phyloP scores from a whole-genome alignment of 441 rosid species.

The Euphorbia celastroides region DNA sequence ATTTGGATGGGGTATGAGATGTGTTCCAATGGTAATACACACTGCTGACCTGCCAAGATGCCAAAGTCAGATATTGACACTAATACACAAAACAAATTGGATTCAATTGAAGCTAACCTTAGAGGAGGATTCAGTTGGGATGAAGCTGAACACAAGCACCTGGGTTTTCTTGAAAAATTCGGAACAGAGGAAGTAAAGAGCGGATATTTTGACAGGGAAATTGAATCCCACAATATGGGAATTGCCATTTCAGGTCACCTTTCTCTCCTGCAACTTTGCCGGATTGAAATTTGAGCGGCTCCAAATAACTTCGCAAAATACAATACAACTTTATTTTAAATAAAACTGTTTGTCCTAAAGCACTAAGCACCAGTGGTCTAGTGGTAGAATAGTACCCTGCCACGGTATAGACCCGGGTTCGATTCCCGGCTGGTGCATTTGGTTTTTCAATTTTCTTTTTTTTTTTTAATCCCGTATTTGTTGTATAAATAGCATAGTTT shows the following conservation, averaged over 20 bases:
- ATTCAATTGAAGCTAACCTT: constrained; percentile 18
- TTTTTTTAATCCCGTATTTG: no score
- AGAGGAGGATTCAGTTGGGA: constrained; percentile 34
- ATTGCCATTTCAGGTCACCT: constrained; percentile 41
- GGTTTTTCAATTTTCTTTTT: no score
- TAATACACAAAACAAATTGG: neutral
- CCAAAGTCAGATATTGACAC: neutral
- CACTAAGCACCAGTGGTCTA: constrained; percentile 84
- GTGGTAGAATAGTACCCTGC: constrained; percentile 88
- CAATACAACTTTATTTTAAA: no score
- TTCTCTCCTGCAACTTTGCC: neutral
- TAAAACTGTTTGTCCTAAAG: no score
- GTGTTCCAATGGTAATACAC: constrained; percentile 55
- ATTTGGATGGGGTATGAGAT: constrained; percentile 76
- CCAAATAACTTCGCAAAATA: neutral
- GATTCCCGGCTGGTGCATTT: constrained; percentile 74
- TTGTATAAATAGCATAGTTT: no score
- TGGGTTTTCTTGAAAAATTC: constrained; percentile 20
- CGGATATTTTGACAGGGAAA: constrained; percentile 12
- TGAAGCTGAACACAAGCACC: constrained; percentile 33
- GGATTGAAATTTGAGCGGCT: constrained; percentile 10
- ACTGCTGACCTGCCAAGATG: constrained; percentile 35
- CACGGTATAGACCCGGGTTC: constrained; percentile 80
- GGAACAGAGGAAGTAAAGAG: constrained; percentile 22
- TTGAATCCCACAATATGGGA: constrained; percentile 38